Base-by-base conservation (phyloP, 331 rosid species). In the Pyracantha coccinea region DNA sequence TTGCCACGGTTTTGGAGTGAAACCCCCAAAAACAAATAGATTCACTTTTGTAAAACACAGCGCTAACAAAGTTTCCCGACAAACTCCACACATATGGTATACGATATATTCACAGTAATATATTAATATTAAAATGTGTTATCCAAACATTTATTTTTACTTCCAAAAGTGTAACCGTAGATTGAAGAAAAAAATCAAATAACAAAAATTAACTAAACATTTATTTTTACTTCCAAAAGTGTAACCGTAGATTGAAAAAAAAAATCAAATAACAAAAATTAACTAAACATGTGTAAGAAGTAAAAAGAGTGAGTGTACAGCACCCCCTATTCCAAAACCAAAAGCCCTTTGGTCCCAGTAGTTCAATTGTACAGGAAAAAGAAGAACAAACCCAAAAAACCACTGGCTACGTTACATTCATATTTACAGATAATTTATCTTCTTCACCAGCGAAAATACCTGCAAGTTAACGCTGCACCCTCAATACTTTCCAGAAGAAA, bases 251-350 rank as follows among this genome's bases (percentile, higher is more conserved):
- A n/a, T n/a, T n/a, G n/a, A n/a, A n/a, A n/a, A n/a, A n/a, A n/a
- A n/a, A n/a, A 0, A 32, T 38, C 4, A 38, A 38, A 38, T 0
- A 0, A 38, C 0, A 2, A 0, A 38, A 10, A 10, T 38, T 38
- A 38, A 38, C 10, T 0, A 38, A 0, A 0, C 0, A 0, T 9
- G 45, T 9, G 13, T n/a, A n/a, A 9, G 4, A 38, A 38, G 0
- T 38, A 38, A 38, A 38, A 35, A 35, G 0, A 0, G 3, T 9
- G 38, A 0, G 38, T 7, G 7, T 0, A 1, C 7, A 33, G 0
- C 0, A 33, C 38, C 4, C 45, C 47, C 15, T 2, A 6, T 52
- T 52, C 57, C 57, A 52, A 52, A 52, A 17, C 57, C 57, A 52
- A 17, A 52, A 17, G 57, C 21, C 57, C 21, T 17, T 50, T 6